Evolutionary conservation across 306 rosid species (phyloP).

Genomic region (Luffa aegyptiaca): DNA sequence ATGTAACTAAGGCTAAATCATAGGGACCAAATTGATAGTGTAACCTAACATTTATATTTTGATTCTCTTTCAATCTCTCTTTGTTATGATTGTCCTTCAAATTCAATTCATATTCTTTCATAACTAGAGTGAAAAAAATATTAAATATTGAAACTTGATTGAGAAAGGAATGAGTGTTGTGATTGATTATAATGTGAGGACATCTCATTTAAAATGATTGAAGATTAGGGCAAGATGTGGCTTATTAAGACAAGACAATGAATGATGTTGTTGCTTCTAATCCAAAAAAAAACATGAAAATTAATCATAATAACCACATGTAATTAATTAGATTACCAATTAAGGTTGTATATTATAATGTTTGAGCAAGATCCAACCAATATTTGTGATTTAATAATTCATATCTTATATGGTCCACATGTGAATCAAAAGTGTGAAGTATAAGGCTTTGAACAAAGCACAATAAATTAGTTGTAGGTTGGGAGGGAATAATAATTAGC

Average conservation of each 20-base stretch:
- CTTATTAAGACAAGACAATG: not conserved
- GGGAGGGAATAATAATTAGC: slow-evolving; percentile 7
- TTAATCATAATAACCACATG: not conserved
- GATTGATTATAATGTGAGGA: not conserved
- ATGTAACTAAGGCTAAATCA: not conserved
- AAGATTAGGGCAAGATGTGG: not conserved
- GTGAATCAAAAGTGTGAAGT: slow-evolving; percentile 7
- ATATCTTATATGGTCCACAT: slow-evolving; percentile 2
- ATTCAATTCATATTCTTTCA: not conserved
- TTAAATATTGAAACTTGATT: not conserved
- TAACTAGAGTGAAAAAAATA: not conserved
- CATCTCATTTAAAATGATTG: not conserved
- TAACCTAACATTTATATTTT: not conserved
- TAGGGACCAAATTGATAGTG: not conserved
- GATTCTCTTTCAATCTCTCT: not conserved
- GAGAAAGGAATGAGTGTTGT: not conserved
- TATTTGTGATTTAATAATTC: not conserved
- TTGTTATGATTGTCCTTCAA: not conserved
- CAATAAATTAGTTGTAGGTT: not conserved
- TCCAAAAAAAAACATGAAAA: not conserved
- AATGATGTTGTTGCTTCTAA: not conserved
- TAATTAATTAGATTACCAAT: not conserved
- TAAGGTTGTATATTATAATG: slow-evolving; percentile 7
- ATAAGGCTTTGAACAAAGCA: not conserved
- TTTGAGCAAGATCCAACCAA: slow-evolving; percentile 8